Base-by-base conservation (phyloP, 257 asterid species). In the Eustoma russellianum region DNA sequence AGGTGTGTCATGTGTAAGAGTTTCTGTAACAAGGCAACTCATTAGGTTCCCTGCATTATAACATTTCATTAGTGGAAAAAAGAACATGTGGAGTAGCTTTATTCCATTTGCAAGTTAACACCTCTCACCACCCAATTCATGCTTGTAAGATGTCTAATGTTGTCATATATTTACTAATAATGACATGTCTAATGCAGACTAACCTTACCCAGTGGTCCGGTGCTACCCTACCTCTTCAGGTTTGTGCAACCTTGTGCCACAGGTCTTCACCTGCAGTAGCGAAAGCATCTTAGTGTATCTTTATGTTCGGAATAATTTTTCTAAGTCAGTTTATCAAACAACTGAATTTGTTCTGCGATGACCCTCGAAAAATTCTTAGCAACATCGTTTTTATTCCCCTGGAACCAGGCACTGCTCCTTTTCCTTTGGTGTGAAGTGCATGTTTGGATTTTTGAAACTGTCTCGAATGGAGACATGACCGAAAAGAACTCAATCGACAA, bases 121-220 rank as follows among this genome's bases (percentile, higher is more conserved):
- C 5, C 17, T 48, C 24, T 19, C 40, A 19, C 28, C 44, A 19
- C 19, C n/a, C 18, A 24, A 1, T 24, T 24, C 30, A 24, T 24
- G 30, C 30, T 24, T 24, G 30, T 24, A 2, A 4, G 48, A 10
- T 17, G 8, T 16, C 5, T 0, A 1, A 17, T 8, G 8, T 17
- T 13, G 3, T 52, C 9, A 1, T 18, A 8, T 17, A 7, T 18
- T 48, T 17, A 34, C 43, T 64, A 41, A 44, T n/a, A 9, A 19
- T 48, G 41, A 41, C 17, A 41, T 56, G 15, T 43, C 43, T 59
- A 7, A 16, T 50, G 88, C 95, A 92, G 99, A 77, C 97, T 55
- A 92, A 83, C 81, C 95, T 92, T 56, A 88, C 97, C 12, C 97
- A 85, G 67, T 92, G 99, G 99, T 85, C 97, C 18, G 99, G 99